Base-by-base conservation (phyloP, 129 eudicot genomes). In the Glebionis coronaria region DNA sequence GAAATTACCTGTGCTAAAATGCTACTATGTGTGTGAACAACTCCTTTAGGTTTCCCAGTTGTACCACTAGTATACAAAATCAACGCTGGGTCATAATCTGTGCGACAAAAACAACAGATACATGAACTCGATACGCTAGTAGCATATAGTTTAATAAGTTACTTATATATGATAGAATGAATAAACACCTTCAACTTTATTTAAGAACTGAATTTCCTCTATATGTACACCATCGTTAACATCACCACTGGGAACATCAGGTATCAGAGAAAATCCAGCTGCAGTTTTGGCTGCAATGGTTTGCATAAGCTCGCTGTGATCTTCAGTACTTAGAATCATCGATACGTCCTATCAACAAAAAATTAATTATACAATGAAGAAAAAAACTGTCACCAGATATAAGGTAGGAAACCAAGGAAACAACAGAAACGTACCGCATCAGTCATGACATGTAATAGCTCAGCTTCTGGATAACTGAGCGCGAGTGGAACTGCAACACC, bases 401-500 rank as follows among this genome's bases (percentile, higher is more conserved):
- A 45, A 44, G n/a, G 40, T 53, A 65, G 12, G 21, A 65, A 44
- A 56, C 9, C 16, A 56, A 6, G 61, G 58, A 58, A 67, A 20
- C 0, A 11, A 19, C 11, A 51, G 9, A 45, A 63, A 44, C 44
- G 10, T 14, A 94, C 99, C 93, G 97, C 79, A 54, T 94, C 97
- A 70, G 76, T 84, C 97, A 94, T 89, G 81, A 94, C 99, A 81
- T 94, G 93, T 73, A 89, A 76, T 18, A 94, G 83, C 76, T 94
- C 97, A 29, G 93, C 87, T 79, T 94, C 99, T 5, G 97, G 99
- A 74, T 94, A 94, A 83, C 99, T 89, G 55, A 94, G 90, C 53
- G 99, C 99, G 57, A 94, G 99, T 7, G 99, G 99, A 8, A 94
- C 99, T 3, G 97, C 99, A 45, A 89, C 97, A 69, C 99, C 88